Conservation (phyloP, 169 alveolate genomes). For the Plasmodium vinckei region DNA sequence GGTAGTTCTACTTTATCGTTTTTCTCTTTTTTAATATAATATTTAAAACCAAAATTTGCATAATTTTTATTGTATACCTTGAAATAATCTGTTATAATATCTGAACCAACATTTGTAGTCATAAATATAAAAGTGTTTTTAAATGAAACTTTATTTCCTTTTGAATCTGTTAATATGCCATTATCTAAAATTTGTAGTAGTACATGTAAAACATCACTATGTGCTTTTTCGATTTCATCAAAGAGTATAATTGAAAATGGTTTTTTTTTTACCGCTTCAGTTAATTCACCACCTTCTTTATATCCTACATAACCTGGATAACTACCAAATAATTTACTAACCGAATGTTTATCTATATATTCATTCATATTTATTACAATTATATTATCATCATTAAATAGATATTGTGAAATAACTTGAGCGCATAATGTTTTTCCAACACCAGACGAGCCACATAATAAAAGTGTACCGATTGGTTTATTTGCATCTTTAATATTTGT, state of each 20-base stretch:
- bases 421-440: conserved; percentile 93
- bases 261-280: conserved; percentile 85
- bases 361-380: conserved; percentile 93
- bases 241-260: conserved; percentile 90
- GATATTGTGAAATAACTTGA: conserved; percentile 89
- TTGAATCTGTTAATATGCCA: conserved; percentile 90
- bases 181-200: conserved; percentile 88
- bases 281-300: conserved; percentile 92
- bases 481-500: conserved; percentile 90
- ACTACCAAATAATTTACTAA: conserved; percentile 91
- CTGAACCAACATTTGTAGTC: conserved; percentile 91
- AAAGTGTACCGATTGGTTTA: conserved; percentile 90
- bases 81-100: conserved; percentile 78
- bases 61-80: conserved; percentile 64
- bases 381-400: conserved; percentile 84
- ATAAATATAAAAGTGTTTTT: conserved; percentile 89
- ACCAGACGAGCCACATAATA: conserved; percentile 92
- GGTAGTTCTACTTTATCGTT: neutral
- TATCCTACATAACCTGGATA: conserved; percentile 95
- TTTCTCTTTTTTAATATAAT: conserved; percentile 18
- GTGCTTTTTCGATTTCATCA: conserved; percentile 93
- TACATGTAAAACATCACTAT: conserved; percentile 87
- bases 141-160: conserved; percentile 89
- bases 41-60: conserved; percentile 54
- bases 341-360: conserved; percentile 91